Percentiles rank a stretch among this genome's conserved stretches.
These are phyloP conservation scores for Debaryomycetaceae sp. DNA, from an alignment of 1,139 yeast genomes.

Conservation along the genomic window DNA sequence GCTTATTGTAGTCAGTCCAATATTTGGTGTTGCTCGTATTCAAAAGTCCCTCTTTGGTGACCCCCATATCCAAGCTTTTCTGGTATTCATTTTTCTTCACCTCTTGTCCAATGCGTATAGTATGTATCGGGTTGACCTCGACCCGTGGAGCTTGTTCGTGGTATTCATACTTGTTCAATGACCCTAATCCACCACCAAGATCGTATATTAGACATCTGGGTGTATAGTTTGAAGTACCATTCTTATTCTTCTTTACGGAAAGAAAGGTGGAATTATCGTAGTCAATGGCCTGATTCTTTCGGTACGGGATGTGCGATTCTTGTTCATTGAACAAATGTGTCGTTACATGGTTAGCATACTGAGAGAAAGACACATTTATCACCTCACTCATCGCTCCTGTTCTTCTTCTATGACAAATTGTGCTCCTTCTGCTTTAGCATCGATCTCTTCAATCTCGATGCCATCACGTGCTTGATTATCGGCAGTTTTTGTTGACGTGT, in stretches of 20 bases:
- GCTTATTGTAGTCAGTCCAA: constrained; percentile 81
- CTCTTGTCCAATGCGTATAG: constrained; percentile 13
- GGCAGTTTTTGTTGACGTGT: background rate
- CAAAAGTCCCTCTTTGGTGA: constrained; percentile 25
- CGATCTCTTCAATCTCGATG: too few species aligned
- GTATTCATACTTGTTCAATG: constrained; percentile 54
- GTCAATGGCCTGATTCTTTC: constrained; percentile 19
- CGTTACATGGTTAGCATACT: constrained; percentile 64
- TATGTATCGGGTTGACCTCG: constrained; percentile 7
- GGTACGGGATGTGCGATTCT: constrained; percentile 63
- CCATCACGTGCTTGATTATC: background rate
- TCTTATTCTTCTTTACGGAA: constrained; percentile 33
- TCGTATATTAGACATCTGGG: constrained; percentile 86
- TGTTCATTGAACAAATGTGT: constrained; percentile 83
- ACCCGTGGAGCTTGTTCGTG: constrained; percentile 19
- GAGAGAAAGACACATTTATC: constrained; percentile 68
- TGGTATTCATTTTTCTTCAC: constrained; percentile 57
- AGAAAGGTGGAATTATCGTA: constrained; percentile 34
- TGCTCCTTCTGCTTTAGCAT: too few species aligned
- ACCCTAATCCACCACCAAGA: constrained; percentile 61
- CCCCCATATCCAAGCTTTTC: constrained; percentile 52
- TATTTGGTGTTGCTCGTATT: constrained; percentile 45
- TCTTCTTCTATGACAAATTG: too few species aligned
- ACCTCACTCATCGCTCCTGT: constrained; percentile 60
- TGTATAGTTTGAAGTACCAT: constrained; percentile 55